These are phyloP conservation scores for Eimeria maxima DNA, from an alignment of 169 alveolate genomes.

Conservation along the genomic window DNA sequence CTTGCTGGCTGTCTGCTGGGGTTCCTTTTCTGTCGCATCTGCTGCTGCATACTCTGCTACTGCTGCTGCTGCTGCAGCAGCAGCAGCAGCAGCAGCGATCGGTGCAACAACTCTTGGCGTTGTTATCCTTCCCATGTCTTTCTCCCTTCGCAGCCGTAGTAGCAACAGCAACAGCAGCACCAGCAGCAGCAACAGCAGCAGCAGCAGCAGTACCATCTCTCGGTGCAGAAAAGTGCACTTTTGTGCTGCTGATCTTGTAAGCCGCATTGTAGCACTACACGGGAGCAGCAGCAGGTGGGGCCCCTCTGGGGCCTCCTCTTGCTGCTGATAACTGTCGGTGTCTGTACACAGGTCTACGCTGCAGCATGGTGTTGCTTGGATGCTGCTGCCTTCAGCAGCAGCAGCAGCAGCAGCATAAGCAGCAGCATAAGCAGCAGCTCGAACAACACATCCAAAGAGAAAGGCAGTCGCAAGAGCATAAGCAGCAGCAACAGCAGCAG, in stretches of 20 bases:
- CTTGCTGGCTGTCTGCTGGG: neutral
- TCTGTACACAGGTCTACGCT: conserved; percentile 7
- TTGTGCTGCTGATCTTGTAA: neutral
- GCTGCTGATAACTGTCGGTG: neutral
- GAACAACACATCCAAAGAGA: neutral
- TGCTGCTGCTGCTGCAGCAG: conserved; percentile 58
- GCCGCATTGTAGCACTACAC: conserved; percentile 44
- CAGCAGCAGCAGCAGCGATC: conserved; percentile 33
- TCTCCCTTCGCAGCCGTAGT: conserved; percentile 6
- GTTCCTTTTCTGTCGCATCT: neutral
- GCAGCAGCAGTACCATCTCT: neutral
- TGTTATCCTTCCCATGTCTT: neutral
- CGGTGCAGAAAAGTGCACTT: neutral
- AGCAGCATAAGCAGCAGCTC: conserved; percentile 3
- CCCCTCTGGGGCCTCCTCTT: neutral
- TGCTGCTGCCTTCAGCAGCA: neutral
- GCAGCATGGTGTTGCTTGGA: conserved; percentile 31
- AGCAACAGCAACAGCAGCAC: conserved; percentile 35
- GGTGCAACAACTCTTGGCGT: neutral
- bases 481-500: conserved; percentile 3
- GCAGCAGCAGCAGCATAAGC: conserved; percentile 37
- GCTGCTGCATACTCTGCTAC: conserved; percentile 19
- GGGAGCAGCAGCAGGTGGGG: conserved; percentile 21
- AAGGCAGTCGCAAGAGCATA: neutral
- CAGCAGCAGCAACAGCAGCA: conserved; percentile 48